Percentiles rank a stretch among this genome's conserved stretches.
Conservation (phyloP, 2,329 filamentous ascomycete genomes). For the Colletotrichum navitas region DNA sequence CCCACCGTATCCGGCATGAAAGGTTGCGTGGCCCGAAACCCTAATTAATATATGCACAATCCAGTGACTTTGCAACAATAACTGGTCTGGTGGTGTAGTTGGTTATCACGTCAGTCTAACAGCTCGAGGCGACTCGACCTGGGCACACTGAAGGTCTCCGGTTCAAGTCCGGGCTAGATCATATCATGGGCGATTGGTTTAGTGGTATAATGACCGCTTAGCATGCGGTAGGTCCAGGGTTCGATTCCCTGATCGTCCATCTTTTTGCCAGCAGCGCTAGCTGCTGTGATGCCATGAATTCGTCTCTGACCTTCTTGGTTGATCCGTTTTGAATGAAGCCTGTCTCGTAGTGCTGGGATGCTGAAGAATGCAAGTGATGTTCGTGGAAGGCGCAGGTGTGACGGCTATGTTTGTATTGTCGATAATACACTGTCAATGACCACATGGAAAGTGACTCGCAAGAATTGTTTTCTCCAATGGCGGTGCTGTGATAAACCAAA, state of each 20-base stretch:
- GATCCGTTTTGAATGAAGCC: background rate
- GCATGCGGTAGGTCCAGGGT: constrained; percentile 41
- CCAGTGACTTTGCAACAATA: fast-evolving
- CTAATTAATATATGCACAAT: background rate
- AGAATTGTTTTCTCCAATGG: background rate
- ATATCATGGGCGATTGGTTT: constrained; percentile 33
- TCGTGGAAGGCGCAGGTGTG: background rate
- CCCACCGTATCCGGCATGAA: constrained; percentile 24
- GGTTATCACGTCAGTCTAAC: constrained; percentile 65
- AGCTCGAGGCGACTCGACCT: constrained; percentile 18
- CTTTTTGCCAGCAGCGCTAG: background rate
- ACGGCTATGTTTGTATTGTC: background rate
- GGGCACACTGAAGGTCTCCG: constrained; percentile 40
- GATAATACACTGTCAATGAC: background rate
- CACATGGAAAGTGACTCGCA: background rate
- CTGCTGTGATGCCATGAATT: background rate
- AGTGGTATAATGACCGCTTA: constrained; percentile 42
- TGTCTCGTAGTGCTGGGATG: too few species aligned
- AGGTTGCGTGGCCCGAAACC: background rate
- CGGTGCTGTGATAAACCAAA: background rate
- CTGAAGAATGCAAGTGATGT: background rate
- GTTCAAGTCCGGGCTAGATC: constrained; percentile 42
- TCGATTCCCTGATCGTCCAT: constrained; percentile 41
- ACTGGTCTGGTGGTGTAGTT: constrained; percentile 52
- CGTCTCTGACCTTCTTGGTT: background rate